Percentiles rank a stretch among this genome's conserved stretches.
Evolutionary conservation across 2,329 filamentous ascomycete genomes (phyloP).

Genomic region (Oidium heveae): DNA sequence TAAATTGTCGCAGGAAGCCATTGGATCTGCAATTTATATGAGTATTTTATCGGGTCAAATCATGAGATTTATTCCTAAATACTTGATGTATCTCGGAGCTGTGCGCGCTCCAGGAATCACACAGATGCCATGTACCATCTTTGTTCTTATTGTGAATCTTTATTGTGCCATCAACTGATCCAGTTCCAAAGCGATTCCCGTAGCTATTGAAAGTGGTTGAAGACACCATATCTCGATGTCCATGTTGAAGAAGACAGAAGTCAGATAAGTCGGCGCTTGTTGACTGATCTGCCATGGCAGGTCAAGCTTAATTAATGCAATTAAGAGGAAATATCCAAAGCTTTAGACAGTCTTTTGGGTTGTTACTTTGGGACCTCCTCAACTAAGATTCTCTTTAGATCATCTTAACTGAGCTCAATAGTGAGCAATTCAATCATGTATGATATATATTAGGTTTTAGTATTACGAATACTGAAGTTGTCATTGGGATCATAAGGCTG

Average conservation of each 20-base stretch:
- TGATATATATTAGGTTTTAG: no score
- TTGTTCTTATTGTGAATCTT: conserved; percentile 73
- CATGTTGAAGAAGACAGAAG: conserved; percentile 35
- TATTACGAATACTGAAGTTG: no score
- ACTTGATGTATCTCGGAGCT: conserved; percentile 77
- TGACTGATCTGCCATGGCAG: not conserved
- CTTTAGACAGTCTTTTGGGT: no score
- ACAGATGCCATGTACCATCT: conserved; percentile 51
- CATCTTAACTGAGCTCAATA: no score
- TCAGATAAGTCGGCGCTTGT: not conserved
- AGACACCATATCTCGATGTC: conserved; percentile 31
- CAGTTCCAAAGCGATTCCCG: conserved; percentile 74
- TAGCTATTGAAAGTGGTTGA: conserved; percentile 69
- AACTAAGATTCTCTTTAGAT: no score
- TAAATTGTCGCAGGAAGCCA: conserved; percentile 85
- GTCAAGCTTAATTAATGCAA: no score
- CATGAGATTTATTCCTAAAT: conserved; percentile 13
- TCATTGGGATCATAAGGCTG: no score
- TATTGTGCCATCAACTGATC: conserved; percentile 76
- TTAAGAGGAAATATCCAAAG: no score
- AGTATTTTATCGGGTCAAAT: not conserved
- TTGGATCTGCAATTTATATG: conserved; percentile 35
- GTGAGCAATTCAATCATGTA: no score
- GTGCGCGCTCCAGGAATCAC: conserved; percentile 76
- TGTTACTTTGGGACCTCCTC: no score